Percentiles rank a stretch among this genome's conserved stretches.
Evolutionary conservation across 129 eudicot genomes (phyloP).

Genomic region (Lactuca sativa): DNA sequence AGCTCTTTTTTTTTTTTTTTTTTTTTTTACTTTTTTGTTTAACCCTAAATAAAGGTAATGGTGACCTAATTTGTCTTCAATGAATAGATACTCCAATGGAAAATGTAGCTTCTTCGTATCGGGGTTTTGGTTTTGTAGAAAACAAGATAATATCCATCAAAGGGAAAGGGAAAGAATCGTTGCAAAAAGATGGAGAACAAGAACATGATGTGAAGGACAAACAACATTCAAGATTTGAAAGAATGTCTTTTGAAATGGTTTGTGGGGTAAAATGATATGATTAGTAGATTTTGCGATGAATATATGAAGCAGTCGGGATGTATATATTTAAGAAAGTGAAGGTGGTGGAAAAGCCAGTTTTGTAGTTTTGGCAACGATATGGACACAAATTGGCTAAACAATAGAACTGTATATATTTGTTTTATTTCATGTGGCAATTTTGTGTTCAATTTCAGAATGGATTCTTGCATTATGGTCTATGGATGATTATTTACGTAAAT

Average conservation of each 20-base stretch:
- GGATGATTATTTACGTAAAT: neutral
- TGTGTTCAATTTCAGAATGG: neutral
- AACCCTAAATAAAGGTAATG: neutral
- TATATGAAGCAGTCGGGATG: slow-evolving; percentile 19
- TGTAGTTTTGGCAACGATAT: slow-evolving; percentile 17
- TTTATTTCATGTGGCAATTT: neutral
- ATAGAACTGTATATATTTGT: neutral
- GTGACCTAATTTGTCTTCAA: neutral
- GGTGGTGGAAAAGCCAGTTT: slow-evolving; percentile 25
- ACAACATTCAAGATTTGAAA: slow-evolving; percentile 19
- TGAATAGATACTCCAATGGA: slow-evolving; percentile 23
- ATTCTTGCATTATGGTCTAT: neutral
- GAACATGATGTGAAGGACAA: slow-evolving; percentile 21
- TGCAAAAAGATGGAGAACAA: slow-evolving; percentile 23
- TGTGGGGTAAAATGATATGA: slow-evolving; percentile 27
- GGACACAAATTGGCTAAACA: neutral
- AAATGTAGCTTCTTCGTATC: slow-evolving; percentile 9
- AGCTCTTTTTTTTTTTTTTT: neutral
- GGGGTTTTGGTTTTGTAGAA: slow-evolving; percentile 14
- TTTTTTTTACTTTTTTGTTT: neutral
- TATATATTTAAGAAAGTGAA: slow-evolving; percentile 18
- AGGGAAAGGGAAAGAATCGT: slow-evolving; percentile 22
- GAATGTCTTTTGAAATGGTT: slow-evolving; percentile 26
- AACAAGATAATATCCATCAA: neutral
- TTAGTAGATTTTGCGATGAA: neutral